These are phyloP conservation scores for Candida anglica DNA, from an alignment of 805 yeast species.

Conservation along the genomic window DNA sequence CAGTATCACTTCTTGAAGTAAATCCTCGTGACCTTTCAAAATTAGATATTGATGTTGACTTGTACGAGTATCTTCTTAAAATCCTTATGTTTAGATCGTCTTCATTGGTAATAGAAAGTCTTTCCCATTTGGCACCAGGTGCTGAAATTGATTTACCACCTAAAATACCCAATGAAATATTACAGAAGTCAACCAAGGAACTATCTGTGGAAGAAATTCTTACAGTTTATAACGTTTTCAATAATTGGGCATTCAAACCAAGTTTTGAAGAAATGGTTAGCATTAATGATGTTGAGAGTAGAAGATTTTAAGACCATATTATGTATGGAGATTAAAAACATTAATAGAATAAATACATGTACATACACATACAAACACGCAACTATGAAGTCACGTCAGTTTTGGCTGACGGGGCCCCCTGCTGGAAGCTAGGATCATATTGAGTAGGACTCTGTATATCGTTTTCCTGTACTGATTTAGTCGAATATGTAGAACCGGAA, in stretches of 20 bases:
- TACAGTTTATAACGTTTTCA: conserved; percentile 48
- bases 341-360: no score
- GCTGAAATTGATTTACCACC: conserved; percentile 53
- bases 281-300: conserved; percentile 1
- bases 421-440: no score
- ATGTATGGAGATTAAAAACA: no score
- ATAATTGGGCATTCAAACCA: conserved; percentile 87
- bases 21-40: conserved; percentile 31
- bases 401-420: no score
- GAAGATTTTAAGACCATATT: conserved; percentile 1
- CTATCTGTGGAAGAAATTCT: conserved; percentile 55
- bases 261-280: conserved; percentile 4
- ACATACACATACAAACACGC: no score
- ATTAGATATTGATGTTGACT: conserved; percentile 43
- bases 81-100: conserved; percentile 49
- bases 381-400: no score
- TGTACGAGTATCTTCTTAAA: conserved; percentile 65
- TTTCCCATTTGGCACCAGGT: conserved; percentile 74
- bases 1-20: conserved; percentile 57
- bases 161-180: conserved; percentile 24
- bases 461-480: no score
- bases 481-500: no score
- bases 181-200: conserved; percentile 43
- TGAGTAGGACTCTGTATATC: no score
- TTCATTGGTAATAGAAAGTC: conserved; percentile 41